Evolutionary conservation across 495 filamentous ascomycete species (phyloP), one percentile per base, ranked within the genome.

Genomic region (Tuber melanosporum): DNA sequence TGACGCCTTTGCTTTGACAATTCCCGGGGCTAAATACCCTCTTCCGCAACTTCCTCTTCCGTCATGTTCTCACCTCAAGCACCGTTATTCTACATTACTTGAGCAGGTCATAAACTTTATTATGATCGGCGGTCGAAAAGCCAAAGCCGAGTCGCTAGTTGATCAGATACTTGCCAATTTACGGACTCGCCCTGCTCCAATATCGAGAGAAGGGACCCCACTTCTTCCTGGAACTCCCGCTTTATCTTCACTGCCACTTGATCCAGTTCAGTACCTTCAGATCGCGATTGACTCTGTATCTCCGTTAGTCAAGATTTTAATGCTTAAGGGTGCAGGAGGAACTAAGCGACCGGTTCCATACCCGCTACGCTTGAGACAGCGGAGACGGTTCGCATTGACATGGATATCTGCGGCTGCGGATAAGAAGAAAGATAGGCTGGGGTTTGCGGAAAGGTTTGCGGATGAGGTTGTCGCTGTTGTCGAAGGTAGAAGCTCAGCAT

Each of bases 201-300:
- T 87, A 71, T 83, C 90, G 78, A 91, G 90, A 85, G 19, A 42
- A 39, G 80, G 85, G 39, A 89, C 89, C 20, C 92, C 91, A 36
- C 88, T 98, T 26, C 84, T 97, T 73, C 90, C 92, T 0, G 90
- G 90, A 77, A 85, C 89, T 20, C 93, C 94, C 2, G 90, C 93
- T 0, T 87, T 92, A 39, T 84, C 87, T 14, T 91, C 94, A 72
- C 89, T 97, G 45, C 92, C 93, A 12, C 87, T 92, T 32, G 89
- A 96, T 85, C 91, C 94, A 15, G 86, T 94, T 45, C 86, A 89
- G 70, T 94, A 94, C 85, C 89, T 97, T 57, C 92, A 90, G 0
- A 85, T 95, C 52, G 93, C 95, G n/a, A 91, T 99, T 83, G 95
- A 99, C 87, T 97, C 93, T 17, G 91, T 98, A n/a, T 93, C 94